These are phyloP conservation scores for Phytophthora kernoviae DNA, from an alignment of 352 stramenopile species.

Conservation along the genomic window DNA sequence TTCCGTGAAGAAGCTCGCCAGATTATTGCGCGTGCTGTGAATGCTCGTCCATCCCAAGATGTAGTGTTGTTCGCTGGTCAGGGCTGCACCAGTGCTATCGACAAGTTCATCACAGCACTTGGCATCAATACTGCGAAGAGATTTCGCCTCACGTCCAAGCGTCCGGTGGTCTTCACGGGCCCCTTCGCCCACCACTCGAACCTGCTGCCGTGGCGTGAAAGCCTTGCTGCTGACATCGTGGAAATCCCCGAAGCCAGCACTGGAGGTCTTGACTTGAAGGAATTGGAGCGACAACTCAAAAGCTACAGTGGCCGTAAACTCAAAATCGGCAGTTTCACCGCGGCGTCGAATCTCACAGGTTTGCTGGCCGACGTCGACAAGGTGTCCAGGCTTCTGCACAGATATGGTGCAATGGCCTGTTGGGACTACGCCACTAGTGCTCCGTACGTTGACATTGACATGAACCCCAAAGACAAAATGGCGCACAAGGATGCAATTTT, in stretches of 20 bases:
- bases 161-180: slow-evolving; percentile 89
- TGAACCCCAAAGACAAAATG: slow-evolving; percentile 89
- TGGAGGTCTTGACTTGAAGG: slow-evolving; percentile 59
- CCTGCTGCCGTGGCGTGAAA: slow-evolving; percentile 96
- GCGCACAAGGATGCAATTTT: slow-evolving; percentile 94
- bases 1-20: slow-evolving; percentile 96
- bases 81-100: slow-evolving; percentile 85
- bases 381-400: slow-evolving; percentile 91
- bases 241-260: slow-evolving; percentile 59
- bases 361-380: slow-evolving; percentile 88
- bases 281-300: slow-evolving; percentile 57
- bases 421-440: slow-evolving; percentile 97
- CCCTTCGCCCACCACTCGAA: slow-evolving; percentile 99
- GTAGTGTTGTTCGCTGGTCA: slow-evolving; percentile 94
- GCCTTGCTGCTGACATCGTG: slow-evolving; percentile 71
- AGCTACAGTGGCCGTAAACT: slow-evolving; percentile 53
- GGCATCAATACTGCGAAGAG: slow-evolving; percentile 45
- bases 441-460: slow-evolving; percentile 94
- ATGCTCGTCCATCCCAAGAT: slow-evolving; percentile 89
- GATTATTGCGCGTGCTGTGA: slow-evolving; percentile 90
- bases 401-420: slow-evolving; percentile 90
- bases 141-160: slow-evolving; percentile 29
- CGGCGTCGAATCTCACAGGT: slow-evolving; percentile 96
- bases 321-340: slow-evolving; percentile 91
- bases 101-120: slow-evolving; percentile 79